These are phyloP conservation scores for Eucalyptus polyanthemos DNA, from an alignment of 345 rosid species.

Conservation along the genomic window DNA sequence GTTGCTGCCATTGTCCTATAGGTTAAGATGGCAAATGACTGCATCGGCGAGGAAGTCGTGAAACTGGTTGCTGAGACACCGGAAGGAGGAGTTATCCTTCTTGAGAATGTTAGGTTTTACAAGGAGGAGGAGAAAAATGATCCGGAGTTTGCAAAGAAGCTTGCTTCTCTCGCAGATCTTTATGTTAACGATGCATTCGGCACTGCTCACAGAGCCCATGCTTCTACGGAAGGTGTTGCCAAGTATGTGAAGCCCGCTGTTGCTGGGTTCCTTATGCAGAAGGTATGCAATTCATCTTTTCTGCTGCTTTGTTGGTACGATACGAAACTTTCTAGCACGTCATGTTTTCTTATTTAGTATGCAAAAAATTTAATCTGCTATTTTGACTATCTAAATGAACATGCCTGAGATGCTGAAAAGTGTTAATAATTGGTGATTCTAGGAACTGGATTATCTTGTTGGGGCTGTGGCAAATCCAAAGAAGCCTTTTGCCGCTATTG, in stretches of 20 bases:
- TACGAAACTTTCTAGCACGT: background rate
- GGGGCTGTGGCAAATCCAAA: constrained; percentile 89
- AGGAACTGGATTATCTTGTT: constrained; percentile 95
- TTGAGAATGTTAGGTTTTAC: constrained; percentile 87
- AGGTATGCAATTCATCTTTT: constrained; percentile 20
- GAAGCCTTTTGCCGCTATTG: constrained; percentile 94
- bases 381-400: background rate
- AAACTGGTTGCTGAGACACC: constrained; percentile 56
- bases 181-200: constrained; percentile 94
- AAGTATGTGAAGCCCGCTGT: constrained; percentile 85
- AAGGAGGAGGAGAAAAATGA: constrained; percentile 97
- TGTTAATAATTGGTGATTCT: background rate
- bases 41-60: constrained; percentile 73
- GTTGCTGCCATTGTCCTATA: background rate
- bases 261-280: constrained; percentile 95
- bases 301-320: background rate
- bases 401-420: background rate
- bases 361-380: background rate
- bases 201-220: constrained; percentile 90
- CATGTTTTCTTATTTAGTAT: background rate
- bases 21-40: constrained; percentile 84
- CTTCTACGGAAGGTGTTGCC: constrained; percentile 88
- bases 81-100: constrained; percentile 71
- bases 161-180: constrained; percentile 77
- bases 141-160: constrained; percentile 89